Conservation (phyloP, 495 filamentous ascomycete species). For the Chaetomium tenue region DNA sequence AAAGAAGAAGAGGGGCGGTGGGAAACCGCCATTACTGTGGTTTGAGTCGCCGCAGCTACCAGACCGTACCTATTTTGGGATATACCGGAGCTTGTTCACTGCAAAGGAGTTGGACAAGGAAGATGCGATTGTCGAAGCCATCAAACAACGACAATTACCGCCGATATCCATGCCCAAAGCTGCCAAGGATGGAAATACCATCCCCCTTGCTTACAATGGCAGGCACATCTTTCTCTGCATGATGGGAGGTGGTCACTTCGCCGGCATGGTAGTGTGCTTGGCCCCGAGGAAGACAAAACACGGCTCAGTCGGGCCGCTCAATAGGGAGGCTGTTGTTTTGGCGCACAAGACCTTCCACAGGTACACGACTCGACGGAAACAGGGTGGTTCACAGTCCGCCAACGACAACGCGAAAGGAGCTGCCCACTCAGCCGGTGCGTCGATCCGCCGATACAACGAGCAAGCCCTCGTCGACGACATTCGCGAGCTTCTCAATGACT, state of each 20-base stretch:
- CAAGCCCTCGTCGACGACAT: slow-evolving; percentile 81
- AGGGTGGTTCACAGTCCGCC: slow-evolving; percentile 90
- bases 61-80: slow-evolving; percentile 72
- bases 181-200: slow-evolving; percentile 49
- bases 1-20: slow-evolving; percentile 51
- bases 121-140: slow-evolving; percentile 57
- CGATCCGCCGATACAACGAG: slow-evolving; percentile 90
- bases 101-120: slow-evolving; percentile 65
- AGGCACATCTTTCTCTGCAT: slow-evolving; percentile 95
- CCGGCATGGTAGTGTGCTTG: slow-evolving; percentile 89
- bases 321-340: slow-evolving; percentile 78
- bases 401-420: slow-evolving; percentile 88
- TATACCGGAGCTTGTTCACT: slow-evolving; percentile 83
- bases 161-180: slow-evolving; percentile 57
- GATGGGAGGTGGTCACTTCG: slow-evolving; percentile 97
- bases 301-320: slow-evolving; percentile 59
- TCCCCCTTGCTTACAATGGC: slow-evolving; percentile 53
- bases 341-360: slow-evolving; percentile 97
- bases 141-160: slow-evolving; percentile 72
- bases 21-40: slow-evolving; percentile 81
- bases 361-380: slow-evolving; percentile 93
- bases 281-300: slow-evolving; percentile 74
- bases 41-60: slow-evolving; percentile 73
- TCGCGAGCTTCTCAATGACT: slow-evolving; percentile 70
- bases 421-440: slow-evolving; percentile 90